Conservation (phyloP, 768 basidiomycete genomes). For the Leccinum truebloodii region DNA sequence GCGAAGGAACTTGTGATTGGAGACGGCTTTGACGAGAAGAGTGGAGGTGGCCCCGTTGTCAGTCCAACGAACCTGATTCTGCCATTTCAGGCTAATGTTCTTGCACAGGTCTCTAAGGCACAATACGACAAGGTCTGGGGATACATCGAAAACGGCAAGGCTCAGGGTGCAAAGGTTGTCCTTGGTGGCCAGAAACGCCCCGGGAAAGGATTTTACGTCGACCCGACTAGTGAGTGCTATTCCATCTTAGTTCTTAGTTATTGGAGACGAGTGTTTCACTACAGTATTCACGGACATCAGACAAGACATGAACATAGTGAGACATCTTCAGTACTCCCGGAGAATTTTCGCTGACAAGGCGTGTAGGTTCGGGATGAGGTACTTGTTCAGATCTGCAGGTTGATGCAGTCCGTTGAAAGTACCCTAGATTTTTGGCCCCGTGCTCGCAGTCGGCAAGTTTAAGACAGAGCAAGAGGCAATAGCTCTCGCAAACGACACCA, state of each 20-base stretch:
- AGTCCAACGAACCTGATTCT: conserved; percentile 25
- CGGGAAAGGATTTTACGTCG: conserved; percentile 83
- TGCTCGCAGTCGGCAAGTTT: conserved; percentile 81
- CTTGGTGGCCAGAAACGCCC: conserved; percentile 80
- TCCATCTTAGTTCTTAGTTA: conserved; percentile 8
- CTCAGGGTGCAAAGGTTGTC: conserved; percentile 75
- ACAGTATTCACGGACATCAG: conserved; percentile 82
- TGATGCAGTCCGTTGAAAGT: conserved; percentile 14
- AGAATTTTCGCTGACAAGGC: conserved; percentile 24
- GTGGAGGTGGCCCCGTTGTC: conserved; percentile 84
- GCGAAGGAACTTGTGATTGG: conserved; percentile 73
- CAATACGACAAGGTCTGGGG: conserved; percentile 86
- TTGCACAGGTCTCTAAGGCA: conserved; percentile 68
- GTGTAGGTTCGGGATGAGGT: conserved; percentile 36
- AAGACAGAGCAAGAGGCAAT: conserved; percentile 87
- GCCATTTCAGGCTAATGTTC: conserved; percentile 9
- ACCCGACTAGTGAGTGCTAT: conserved; percentile 74
- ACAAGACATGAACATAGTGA: conserved; percentile 83
- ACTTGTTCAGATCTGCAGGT: conserved; percentile 8
- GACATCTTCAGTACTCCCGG: conserved; percentile 22
- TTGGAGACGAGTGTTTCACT: conserved; percentile 7
- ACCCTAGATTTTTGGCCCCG: conserved; percentile 89
- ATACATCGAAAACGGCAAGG: conserved; percentile 86
- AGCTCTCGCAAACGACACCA: conserved; percentile 80
- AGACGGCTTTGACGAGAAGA: conserved; percentile 75